Evolutionary conservation across 768 basidiomycete genomes (phyloP).

Genomic region (Amanita polypyramis): DNA sequence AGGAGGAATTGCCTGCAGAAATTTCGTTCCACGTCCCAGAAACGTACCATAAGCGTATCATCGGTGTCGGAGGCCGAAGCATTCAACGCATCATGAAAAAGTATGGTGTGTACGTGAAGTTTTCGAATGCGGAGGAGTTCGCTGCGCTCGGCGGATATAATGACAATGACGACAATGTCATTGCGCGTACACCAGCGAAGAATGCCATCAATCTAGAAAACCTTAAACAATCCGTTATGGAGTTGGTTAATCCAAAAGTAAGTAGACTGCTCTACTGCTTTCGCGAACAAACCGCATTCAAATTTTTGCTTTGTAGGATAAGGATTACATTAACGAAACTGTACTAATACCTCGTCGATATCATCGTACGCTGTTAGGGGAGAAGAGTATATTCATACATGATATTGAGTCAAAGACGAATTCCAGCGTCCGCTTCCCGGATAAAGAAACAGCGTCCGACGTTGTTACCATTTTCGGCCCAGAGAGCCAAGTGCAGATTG

Average conservation of each 20-base stretch:
- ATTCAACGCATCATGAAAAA: constrained; percentile 99
- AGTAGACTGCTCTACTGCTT: constrained; percentile 13
- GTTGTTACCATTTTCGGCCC: constrained; percentile 95
- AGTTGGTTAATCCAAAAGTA: constrained; percentile 93
- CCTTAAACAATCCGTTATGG: constrained; percentile 94
- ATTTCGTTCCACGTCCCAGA: constrained; percentile 99
- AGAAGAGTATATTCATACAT: constrained; percentile 94
- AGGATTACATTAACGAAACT: constrained; percentile 91
- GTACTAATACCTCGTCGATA: constrained; percentile 91
- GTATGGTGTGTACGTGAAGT: constrained; percentile 99
- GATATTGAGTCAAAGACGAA: constrained; percentile 97
- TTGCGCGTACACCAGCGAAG: constrained; percentile 97
- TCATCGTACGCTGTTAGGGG: constrained; percentile 89
- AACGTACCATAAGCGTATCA: constrained; percentile 97
- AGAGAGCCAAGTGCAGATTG: constrained; percentile 93
- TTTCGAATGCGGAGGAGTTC: constrained; percentile 96
- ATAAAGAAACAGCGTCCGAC: constrained; percentile 91
- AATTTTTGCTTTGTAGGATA: constrained; percentile 53
- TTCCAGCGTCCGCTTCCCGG: constrained; percentile 84
- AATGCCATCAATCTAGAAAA: constrained; percentile 93
- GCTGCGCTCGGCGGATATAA: constrained; percentile 89
- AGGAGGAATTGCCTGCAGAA: constrained; percentile 97
- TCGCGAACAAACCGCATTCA: constrained; percentile 1
- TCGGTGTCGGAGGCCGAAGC: constrained; percentile 94
- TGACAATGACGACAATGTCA: constrained; percentile 97